A percentile compares a stretch with the other conserved stretches of the same genome.
phyloP scores from a whole-genome alignment of 2,329 filamentous ascomycete species.

The Talaromyces amestolkiae region DNA sequence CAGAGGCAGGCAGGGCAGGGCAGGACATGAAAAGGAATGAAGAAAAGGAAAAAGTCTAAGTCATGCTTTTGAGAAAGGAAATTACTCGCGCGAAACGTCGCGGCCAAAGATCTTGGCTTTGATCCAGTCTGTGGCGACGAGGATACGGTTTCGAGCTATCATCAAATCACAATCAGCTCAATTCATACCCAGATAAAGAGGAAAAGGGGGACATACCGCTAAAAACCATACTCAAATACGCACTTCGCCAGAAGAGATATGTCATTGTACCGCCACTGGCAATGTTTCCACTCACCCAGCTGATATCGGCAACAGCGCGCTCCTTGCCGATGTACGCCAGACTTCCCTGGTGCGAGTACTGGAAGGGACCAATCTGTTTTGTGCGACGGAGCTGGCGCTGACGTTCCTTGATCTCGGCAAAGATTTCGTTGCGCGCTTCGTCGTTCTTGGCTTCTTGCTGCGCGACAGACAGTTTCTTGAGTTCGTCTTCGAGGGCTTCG shows the following conservation, averaged over 20 bases:
- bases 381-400: conserved; percentile 84
- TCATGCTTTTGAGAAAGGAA: not conserved
- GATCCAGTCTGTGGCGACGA: conserved; percentile 91
- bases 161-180: conserved; percentile 7
- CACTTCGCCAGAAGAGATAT: conserved; percentile 97
- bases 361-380: conserved; percentile 95
- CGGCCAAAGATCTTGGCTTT: conserved; percentile 97
- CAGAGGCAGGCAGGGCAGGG: not conserved
- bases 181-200: conserved; percentile 18
- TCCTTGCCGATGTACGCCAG: conserved; percentile 98
- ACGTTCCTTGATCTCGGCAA: conserved; percentile 76
- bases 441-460: conserved; percentile 66
- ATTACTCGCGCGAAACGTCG: conserved; percentile 64
- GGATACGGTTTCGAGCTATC: conserved; percentile 83
- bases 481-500: conserved; percentile 72
- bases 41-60: not conserved
- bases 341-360: conserved; percentile 96
- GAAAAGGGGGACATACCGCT: conserved; percentile 71
- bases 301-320: conserved; percentile 94
- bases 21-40: not conserved
- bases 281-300: conserved; percentile 95
- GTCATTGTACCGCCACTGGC: conserved; percentile 90
- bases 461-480: conserved; percentile 65
- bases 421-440: conserved; percentile 56
- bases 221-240: conserved; percentile 99